Evolutionary conservation across 805 yeast species (phyloP).

Genomic region (Grigorovia yakushimaensis): DNA sequence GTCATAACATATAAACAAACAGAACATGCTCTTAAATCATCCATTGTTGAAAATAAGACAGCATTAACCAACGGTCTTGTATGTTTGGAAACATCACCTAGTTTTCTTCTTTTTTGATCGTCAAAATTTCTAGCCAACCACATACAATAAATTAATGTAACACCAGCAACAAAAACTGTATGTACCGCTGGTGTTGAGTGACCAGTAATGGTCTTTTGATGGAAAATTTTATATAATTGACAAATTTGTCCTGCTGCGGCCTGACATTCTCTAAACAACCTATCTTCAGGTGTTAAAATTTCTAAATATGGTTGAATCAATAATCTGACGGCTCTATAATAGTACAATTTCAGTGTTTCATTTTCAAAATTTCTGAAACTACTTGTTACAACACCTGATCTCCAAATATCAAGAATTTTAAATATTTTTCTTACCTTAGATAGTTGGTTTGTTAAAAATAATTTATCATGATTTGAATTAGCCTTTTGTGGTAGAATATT

Average conservation of each 20-base stretch:
- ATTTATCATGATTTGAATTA: constrained; percentile 7
- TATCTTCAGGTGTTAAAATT: constrained; percentile 49
- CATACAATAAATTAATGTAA: constrained; percentile 54
- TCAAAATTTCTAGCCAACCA: constrained; percentile 57
- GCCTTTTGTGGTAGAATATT: constrained; percentile 28
- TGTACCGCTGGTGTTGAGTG: constrained; percentile 60
- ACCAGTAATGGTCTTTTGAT: constrained; percentile 51
- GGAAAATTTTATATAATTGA: constrained; percentile 52
- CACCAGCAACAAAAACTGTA: constrained; percentile 60
- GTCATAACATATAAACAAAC: constrained; percentile 56
- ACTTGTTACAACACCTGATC: constrained; percentile 34
- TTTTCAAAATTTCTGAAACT: constrained; percentile 40
- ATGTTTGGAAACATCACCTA: constrained; percentile 51
- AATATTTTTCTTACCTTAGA: constrained; percentile 43
- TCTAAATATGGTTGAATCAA: constrained; percentile 58
- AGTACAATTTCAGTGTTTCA: constrained; percentile 49
- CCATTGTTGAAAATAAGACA: constrained; percentile 44
- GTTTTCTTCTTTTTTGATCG: constrained; percentile 42
- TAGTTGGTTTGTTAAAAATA: constrained; percentile 31
- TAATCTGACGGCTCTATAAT: constrained; percentile 49
- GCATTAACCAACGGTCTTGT: constrained; percentile 51
- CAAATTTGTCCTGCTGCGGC: constrained; percentile 66
- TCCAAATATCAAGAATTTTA: constrained; percentile 49
- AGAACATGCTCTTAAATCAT: constrained; percentile 57
- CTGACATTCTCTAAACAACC: constrained; percentile 54